phyloP scores from a whole-genome alignment of 139 green algal genomes.

The Chlamydomonas asymmetrica region DNA sequence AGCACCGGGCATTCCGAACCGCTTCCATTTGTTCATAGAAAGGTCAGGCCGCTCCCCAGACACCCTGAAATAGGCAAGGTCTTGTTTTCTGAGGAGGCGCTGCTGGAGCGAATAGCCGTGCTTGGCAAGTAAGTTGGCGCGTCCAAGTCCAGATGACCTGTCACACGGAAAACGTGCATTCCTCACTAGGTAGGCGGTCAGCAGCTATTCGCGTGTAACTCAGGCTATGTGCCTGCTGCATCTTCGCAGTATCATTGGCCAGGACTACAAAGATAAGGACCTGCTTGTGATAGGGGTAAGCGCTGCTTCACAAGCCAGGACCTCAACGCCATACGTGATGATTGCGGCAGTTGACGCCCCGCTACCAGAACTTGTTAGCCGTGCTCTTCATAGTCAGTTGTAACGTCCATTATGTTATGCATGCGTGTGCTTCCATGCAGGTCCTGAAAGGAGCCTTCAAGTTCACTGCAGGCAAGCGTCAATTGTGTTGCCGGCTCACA shows the following conservation, averaged over 20 bases:
- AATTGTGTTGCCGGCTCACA: not conserved
- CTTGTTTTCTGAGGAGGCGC: not conserved
- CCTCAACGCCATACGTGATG: not conserved
- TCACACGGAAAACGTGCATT: not conserved
- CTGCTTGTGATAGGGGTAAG: conserved; percentile 17
- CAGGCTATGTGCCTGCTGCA: no score
- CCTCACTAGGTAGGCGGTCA: not conserved
- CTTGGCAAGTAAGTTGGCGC: conserved; percentile 6
- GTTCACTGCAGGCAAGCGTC: conserved; percentile 3
- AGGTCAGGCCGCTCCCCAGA: not conserved
- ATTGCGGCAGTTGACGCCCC: not conserved
- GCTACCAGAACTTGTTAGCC: not conserved
- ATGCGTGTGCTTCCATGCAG: not conserved
- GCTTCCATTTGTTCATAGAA: no score
- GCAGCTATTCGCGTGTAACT: no score
- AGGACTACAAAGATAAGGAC: conserved; percentile 5
- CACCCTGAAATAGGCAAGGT: conserved; percentile 10
- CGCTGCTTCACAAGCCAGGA: not conserved
- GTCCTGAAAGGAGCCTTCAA: conserved; percentile 41
- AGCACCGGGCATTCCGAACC: no score
- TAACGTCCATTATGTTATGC: no score
- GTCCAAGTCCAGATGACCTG: not conserved
- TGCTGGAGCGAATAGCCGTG: conserved; percentile 10
- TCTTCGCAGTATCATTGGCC: not conserved
- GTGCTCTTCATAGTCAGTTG: no score